Evolutionary conservation across 2,329 filamentous ascomycete species (phyloP), one percentile per base, ranked within the genome.

Genomic region (Akanthomyces dipterigenus): DNA sequence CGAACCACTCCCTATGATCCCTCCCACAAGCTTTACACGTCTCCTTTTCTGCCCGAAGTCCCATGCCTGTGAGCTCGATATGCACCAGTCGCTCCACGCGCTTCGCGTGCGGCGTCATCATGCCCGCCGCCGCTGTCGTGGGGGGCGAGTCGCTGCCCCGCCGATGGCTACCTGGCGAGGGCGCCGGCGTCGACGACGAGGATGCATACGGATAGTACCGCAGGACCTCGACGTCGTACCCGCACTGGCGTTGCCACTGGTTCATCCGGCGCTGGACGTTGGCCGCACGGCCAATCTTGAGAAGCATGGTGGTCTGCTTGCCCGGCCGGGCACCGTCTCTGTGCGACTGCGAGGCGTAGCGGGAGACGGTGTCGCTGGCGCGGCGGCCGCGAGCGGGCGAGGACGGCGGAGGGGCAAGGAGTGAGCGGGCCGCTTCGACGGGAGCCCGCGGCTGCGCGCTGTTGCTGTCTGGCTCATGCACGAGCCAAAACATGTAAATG

Each of bases 401-500:
- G 56, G 72, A 74, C 48, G 77, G 70, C 2, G 81, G 77, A 0
- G 85, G 82, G 0, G 79, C 75, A 46, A 88, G 79, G 54, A 89
- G 77, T 12, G 83, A 81, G 9, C 84, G 79, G 22, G 84, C 82
- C 48, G 85, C 78, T 64, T 85, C 87, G 40, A 79, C 78, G 0
- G 87, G 80, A 0, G 84, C 80, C 2, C 1, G 81, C 77, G 0
- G 82, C 73, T 49, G 51, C 0, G 80, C 72, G 16, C 14, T 22
- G n/a, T 31, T 5, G 20, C 9, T 7, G 6, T 6, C 28, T 2
- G 80, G 82, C 6, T 67, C 66, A 36, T 91, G 87, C 0, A 91
- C 97, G 24, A 97, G 82, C 92, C 93, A 97, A 80, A 98, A 99
- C 74, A 99, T 96, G 81, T 99, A 99, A 67, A 99, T 98, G 76